phyloP scores from a whole-genome alignment of 23 red algal genomes.

The Gracilariopsis chorda region DNA sequence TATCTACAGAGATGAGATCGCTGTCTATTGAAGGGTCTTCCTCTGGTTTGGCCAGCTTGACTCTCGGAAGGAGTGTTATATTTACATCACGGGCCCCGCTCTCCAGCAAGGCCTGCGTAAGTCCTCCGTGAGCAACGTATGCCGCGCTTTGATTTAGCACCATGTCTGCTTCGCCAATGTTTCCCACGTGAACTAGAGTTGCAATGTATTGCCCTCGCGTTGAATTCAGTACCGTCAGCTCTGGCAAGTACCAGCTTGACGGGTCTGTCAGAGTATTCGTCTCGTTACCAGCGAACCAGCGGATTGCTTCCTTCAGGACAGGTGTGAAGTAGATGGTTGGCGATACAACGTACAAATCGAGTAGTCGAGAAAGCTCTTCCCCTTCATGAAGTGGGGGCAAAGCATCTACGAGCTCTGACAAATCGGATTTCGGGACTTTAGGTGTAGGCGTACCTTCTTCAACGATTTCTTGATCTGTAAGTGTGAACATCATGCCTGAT shows the following conservation, averaged over 20 bases:
- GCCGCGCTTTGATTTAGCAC: neutral
- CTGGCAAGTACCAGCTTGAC: neutral
- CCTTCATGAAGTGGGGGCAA: neutral
- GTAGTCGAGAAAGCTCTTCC: neutral
- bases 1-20: neutral
- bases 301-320: conserved; percentile 1
- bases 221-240: conserved; percentile 5
- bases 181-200: neutral
- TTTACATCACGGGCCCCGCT: conserved; percentile 1
- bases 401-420: neutral
- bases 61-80: neutral
- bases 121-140: neutral
- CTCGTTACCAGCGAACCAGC: neutral
- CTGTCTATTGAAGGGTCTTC: neutral
- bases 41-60: neutral
- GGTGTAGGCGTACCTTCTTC: neutral
- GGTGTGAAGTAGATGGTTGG: conserved; percentile 2
- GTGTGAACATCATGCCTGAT: neutral
- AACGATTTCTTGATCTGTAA: neutral
- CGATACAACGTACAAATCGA: conserved; percentile 19
- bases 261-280: neutral
- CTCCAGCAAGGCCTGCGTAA: neutral
- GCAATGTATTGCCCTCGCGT: conserved; percentile 23
- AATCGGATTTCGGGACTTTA: neutral
- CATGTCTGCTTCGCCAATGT: neutral